These are phyloP conservation scores for Andrographis paniculata DNA, from an alignment of 305 asterid species.

Conservation along the genomic window DNA sequence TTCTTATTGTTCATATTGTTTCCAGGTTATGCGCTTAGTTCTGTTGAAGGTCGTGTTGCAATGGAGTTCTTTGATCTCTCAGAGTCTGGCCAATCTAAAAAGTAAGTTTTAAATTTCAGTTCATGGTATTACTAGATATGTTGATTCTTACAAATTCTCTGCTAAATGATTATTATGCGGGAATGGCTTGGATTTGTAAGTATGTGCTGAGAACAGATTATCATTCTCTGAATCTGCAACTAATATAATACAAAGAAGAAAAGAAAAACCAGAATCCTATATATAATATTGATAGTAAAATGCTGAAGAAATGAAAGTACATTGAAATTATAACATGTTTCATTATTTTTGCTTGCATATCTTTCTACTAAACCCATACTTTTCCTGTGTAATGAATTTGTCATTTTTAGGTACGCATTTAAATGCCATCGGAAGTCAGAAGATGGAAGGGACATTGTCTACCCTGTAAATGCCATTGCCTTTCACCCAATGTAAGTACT, in stretches of 20 bases:
- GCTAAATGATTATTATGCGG: too few species aligned
- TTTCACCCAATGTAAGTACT: constrained; percentile 86
- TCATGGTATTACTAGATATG: not conserved
- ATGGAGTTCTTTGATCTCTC: constrained; percentile 93
- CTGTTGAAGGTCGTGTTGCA: constrained; percentile 89
- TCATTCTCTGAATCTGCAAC: too few species aligned
- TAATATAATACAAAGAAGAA: too few species aligned
- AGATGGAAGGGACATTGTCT: constrained; percentile 89
- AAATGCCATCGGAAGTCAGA: constrained; percentile 95
- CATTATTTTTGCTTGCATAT: too few species aligned
- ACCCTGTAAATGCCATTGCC: constrained; percentile 96
- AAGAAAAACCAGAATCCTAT: too few species aligned
- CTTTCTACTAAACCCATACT: not conserved
- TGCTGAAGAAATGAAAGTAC: too few species aligned
- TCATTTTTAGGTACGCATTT: constrained; percentile 69
- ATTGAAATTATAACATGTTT: too few species aligned
- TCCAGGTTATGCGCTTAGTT: constrained; percentile 95
- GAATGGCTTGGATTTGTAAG: too few species aligned
- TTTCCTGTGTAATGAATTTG: constrained; percentile 10
- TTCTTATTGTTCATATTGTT: constrained; percentile 20
- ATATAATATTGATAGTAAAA: too few species aligned
- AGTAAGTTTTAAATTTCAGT: constrained; percentile 35
- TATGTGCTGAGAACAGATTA: too few species aligned
- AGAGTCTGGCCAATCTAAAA: constrained; percentile 75
- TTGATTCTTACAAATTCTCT: too few species aligned